A percentile compares a stretch with the other conserved stretches of the same genome.
Conservation (phyloP, 805 yeast species). For the Saturnispora zaruensis region DNA sequence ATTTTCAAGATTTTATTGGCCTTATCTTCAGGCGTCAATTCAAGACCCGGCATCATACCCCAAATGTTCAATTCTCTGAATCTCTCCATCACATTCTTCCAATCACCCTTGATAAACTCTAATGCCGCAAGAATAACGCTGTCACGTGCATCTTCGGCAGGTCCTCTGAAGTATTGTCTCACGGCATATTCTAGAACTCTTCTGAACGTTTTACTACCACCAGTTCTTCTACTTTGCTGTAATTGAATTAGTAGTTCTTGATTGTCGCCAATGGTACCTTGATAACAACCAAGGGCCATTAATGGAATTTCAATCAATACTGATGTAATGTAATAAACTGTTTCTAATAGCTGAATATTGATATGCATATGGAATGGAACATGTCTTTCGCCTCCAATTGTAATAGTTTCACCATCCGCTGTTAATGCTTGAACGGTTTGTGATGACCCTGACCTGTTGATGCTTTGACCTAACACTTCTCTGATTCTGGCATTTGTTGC, state of each 20-base stretch:
- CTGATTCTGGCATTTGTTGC: slow-evolving; percentile 78
- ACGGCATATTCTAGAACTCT: slow-evolving; percentile 88
- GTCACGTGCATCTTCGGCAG: slow-evolving; percentile 95
- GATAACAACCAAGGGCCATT: slow-evolving; percentile 44
- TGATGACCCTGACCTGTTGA: slow-evolving; percentile 46
- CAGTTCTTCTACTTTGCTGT: slow-evolving; percentile 14
- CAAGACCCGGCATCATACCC: slow-evolving; percentile 40
- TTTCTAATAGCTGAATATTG: slow-evolving; percentile 88
- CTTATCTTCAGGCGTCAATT: slow-evolving; percentile 31
- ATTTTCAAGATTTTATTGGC: slow-evolving; percentile 48
- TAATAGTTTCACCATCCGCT: slow-evolving; percentile 9
- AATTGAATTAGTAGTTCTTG: slow-evolving; percentile 10
- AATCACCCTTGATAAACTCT: slow-evolving; percentile 80
- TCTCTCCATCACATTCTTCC: slow-evolving; percentile 69
- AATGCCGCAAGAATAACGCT: slow-evolving; percentile 87
- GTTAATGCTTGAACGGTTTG: slow-evolving; percentile 26
- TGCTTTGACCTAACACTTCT: slow-evolving; percentile 90
- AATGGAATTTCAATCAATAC: slow-evolving; percentile 87
- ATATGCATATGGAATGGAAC: slow-evolving; percentile 98
- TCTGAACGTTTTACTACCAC: slow-evolving; percentile 62
- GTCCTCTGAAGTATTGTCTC: slow-evolving; percentile 92
- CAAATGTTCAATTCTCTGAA: slow-evolving; percentile 76
- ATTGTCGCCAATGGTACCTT: slow-evolving; percentile 25
- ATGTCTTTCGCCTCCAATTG: slow-evolving; percentile 46
- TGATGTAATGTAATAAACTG: slow-evolving; percentile 85